Evolutionary conservation across 352 stramenopile genomes (phyloP), one percentile per base, ranked within the genome.

Genomic region (Phytophthora constricta): DNA sequence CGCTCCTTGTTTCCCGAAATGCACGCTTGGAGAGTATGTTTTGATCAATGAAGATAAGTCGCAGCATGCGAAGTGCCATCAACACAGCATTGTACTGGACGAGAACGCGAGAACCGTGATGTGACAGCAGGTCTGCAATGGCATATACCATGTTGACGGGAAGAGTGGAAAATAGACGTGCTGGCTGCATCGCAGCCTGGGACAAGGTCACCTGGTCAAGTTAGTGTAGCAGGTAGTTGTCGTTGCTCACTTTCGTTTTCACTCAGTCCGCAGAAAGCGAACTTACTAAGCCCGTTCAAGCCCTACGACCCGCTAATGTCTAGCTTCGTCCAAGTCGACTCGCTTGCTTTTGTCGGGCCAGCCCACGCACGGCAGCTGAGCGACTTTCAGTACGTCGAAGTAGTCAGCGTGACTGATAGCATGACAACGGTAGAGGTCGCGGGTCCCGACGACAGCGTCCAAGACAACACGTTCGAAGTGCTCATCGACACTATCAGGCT

Each of bases 371-470:
- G n/a, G 14, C 10, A 65, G 4, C 37, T 65, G 4, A 16, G 17
- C 7, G 47, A 58, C 2, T 65, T 65, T 41, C 58, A 53, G 39
- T 65, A 65, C 27, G 20, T 65, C 5, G 26, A 58, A 20, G 41
- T 47, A 10, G 46, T 53, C 16, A 9, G 25, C 22, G 19, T 23
- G 14, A 39, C 22, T 14, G 25, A 53, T 5, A 28, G 13, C 16
- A 53, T 9, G 51, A 34, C 34, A 25, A 34, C 14, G 37, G 51
- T 58, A 3, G 47, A 58, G 14, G 28, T 58, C 51, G 47, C 51
- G 0, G 51, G 51, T 1, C 51, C 31, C 8, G 51, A 58, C 23
- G 20, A 26, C 2, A 39, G 23, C 51, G 22, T 37, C 51, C 19
- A 48, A 10, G 20, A n/a, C 5, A 11, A 37, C 10, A 48, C 31